Evolutionary conservation across 169 alveolate species (phyloP), one percentile per base, ranked within the genome.

Genomic region (Eimeria sp.): DNA sequence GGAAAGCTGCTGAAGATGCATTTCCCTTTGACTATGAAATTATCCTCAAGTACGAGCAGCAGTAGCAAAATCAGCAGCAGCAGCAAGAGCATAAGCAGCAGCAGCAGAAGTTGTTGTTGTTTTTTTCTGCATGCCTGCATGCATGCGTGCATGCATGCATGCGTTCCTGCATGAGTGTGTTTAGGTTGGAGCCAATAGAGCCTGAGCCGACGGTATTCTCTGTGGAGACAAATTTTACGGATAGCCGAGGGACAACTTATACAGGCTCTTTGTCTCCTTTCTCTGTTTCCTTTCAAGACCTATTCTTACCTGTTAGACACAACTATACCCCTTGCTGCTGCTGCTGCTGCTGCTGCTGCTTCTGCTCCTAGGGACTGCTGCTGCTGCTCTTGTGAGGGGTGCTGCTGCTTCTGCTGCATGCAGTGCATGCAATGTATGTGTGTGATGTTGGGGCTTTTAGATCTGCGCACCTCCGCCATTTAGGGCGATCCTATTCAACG

Each of bases 11-110:
- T n/a, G 70, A 47, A 40, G 89, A 80, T 0, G 63, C 83, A 20
- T 89, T 89, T 80, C 95, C 95, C 20, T 89, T 89, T 75, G 58
- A 65, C 75, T 89, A 89, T 86, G 73, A 89, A 57, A 45, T 89
- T 16, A 80, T 89, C 58, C 95, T 89, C 89, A 89, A 89, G 95
- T 89, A 89, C 11, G 57, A n/a, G 16, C 86, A 6, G 34, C 86
- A 7, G n/a, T 58, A 16, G 25, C 78, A n/a, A 43, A 10, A 10
- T 0, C 78, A n/a, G 30, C 78, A n/a, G 40, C 78, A 75, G 54
- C 86, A 75, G 54, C 86, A 34, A 49, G 70, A 80, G 72, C 72
- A 22, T 11, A 11, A 45, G 70, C 51, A n/a, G 70, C 72, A 80
- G 47, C 72, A 80, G 51, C 61, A 80, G 51, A 25, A 45, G 13